phyloP scores from a whole-genome alignment of 495 filamentous ascomycete species.

The Penicillium flavigenum region DNA sequence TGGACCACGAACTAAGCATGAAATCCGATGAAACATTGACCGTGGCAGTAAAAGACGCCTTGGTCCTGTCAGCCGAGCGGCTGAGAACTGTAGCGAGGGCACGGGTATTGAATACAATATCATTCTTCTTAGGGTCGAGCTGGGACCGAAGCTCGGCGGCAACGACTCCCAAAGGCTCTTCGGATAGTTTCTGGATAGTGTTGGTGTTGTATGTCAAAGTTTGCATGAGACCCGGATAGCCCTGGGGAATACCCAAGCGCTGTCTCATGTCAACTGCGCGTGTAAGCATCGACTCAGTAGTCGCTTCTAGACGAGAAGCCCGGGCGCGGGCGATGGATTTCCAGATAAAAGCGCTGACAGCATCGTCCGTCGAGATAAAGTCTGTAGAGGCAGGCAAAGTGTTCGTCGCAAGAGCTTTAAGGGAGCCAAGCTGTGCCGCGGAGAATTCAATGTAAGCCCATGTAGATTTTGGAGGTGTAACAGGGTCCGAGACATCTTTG shows the following conservation, averaged over 20 bases:
- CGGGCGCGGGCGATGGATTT: conserved; percentile 49
- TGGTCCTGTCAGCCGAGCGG: conserved; percentile 32
- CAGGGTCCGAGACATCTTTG: conserved; percentile 10
- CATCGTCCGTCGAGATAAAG: conserved; percentile 54
- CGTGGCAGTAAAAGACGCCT: conserved; percentile 28
- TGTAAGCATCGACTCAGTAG: conserved; percentile 35
- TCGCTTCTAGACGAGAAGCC: conserved; percentile 34
- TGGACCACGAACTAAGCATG: conserved; percentile 56
- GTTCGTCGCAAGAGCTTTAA: conserved; percentile 43
- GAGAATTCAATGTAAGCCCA: conserved; percentile 49
- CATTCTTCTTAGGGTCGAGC: conserved; percentile 39
- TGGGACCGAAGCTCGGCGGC: conserved; percentile 46
- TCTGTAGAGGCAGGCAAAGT: conserved; percentile 20
- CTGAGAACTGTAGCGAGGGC: conserved; percentile 44
- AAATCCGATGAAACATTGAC: conserved; percentile 41
- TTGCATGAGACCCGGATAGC: conserved; percentile 47
- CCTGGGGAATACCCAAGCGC: conserved; percentile 40
- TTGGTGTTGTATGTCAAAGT: conserved; percentile 42
- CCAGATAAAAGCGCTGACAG: conserved; percentile 55
- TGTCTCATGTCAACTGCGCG: conserved; percentile 54
- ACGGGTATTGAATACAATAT: conserved; percentile 36
- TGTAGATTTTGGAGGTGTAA: conserved; percentile 23
- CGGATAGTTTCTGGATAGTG: conserved; percentile 30
- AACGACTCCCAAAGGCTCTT: conserved; percentile 37
- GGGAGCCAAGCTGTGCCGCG: conserved; percentile 27